Evolutionary conservation across 176 grass and related monocot genomes (phyloP).

Genomic region (Coix lacrymajobi): DNA sequence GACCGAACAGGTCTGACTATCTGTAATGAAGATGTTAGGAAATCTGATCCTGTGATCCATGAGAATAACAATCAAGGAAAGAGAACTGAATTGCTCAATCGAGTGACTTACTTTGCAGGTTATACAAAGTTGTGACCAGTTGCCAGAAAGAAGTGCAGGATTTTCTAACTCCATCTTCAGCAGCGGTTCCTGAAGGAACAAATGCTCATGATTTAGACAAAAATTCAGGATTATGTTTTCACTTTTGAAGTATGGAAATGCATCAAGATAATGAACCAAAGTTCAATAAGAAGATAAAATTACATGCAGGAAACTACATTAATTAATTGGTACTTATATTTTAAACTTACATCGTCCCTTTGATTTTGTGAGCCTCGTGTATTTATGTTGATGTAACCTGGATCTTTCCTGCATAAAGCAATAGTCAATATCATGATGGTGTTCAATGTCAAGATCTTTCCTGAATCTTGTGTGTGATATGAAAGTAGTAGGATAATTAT

Average conservation of each 20-base stretch:
- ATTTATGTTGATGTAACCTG: slow-evolving; percentile 80
- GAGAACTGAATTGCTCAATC: not conserved
- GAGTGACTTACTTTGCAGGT: slow-evolving; percentile 85
- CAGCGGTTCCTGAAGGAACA: slow-evolving; percentile 79
- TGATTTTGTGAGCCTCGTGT: slow-evolving; percentile 64
- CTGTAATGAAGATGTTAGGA: slow-evolving; percentile 43
- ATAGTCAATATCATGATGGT: slow-evolving; percentile 24
- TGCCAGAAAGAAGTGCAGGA: slow-evolving; percentile 78
- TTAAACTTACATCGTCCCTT: slow-evolving; percentile 89
- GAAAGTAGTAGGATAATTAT: not conserved
- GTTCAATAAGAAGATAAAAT: slow-evolving; percentile 10
- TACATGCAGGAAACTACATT: slow-evolving; percentile 17
- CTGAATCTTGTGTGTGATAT: not conserved
- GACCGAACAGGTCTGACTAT: slow-evolving; percentile 92
- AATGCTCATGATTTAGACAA: not conserved
- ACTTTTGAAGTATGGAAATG: not conserved
- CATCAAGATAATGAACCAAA: not conserved
- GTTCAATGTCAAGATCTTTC: no score
- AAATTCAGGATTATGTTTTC: slow-evolving; percentile 19
- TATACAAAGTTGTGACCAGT: slow-evolving; percentile 95
- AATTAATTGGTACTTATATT: slow-evolving; percentile 23
- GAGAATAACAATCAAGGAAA: slow-evolving; percentile 21
- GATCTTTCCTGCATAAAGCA: slow-evolving; percentile 81
- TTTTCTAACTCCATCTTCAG: slow-evolving; percentile 85
- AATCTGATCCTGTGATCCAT: slow-evolving; percentile 24